Base-by-base conservation (phyloP, 2,329 filamentous ascomycete species). In the Diplodia seriata region DNA sequence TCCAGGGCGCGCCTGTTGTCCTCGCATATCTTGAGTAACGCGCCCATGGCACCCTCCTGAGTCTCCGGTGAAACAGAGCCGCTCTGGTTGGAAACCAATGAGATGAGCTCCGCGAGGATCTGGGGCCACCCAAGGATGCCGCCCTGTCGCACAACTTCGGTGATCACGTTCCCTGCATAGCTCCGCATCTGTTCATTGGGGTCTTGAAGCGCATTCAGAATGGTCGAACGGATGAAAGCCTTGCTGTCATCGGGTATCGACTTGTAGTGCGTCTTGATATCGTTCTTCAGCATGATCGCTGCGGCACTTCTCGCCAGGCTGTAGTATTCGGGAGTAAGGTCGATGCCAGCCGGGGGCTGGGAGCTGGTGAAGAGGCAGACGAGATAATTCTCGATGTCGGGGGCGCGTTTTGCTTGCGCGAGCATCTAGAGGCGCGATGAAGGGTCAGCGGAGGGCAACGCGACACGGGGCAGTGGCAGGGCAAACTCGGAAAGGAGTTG, bases 371-470 rank as follows among this genome's bases (percentile, higher is more conserved):
- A 92, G 70, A 99, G 87, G 80, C 91, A 97, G 73, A 92, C 91
- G 54, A 99, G 89, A 80, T 99, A 99, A 82, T 98, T 98, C 84
- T 96, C 94, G 84, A 97, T 92, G 79, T 98, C 94, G 59, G 94
- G 94, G 12, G 92, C 95, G 64, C 85, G 83, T 78, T 92, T 96
- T 70, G 94, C 95, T 82, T 97, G 91, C 72, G 88, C 85, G 74
- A 99, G 91, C 92, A 98, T 96, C 95, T 98, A 66, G 47, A 59
- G 68, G 62, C 76, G 74, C 72, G 74, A 68, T 50, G n/a, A 66
- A 47, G 4, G 63, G 50, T 43, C 33, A 36, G 43, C 62, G 55
- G 68, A 40, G 29, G 43, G 47, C 61, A 33, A 33, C 47, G 29
- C 33, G 65, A 43, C 68, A 54, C 33, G 51, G 59, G 43, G 31